Conservation (phyloP, 2,329 filamentous ascomycete species). For the Aspergillus arachidicola region DNA sequence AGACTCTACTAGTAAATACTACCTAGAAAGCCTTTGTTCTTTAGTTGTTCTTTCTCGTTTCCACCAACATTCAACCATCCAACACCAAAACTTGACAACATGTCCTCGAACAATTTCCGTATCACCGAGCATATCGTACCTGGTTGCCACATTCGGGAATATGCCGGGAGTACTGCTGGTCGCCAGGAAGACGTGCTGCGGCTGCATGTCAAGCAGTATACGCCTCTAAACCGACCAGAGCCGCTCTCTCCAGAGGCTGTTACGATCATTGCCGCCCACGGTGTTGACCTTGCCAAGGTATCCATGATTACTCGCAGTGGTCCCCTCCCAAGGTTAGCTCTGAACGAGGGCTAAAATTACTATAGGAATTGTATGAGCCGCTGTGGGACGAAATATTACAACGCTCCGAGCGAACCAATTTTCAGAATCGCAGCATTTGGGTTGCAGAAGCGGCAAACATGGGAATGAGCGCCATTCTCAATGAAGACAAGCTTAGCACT, state of each 20-base stretch:
- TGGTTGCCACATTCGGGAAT: conserved; percentile 7
- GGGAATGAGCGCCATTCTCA: conserved; percentile 11
- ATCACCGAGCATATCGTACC: not conserved
- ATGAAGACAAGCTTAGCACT: conserved; percentile 15
- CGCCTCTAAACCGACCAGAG: not conserved
- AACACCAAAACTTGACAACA: not conserved
- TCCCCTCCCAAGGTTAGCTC: too few relatives aligned
- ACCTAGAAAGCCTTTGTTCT: too few relatives aligned
- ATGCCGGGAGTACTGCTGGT: conserved; percentile 4
- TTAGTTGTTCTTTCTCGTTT: too few relatives aligned
- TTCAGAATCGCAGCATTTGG: conserved; percentile 10
- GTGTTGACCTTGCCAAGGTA: conserved; percentile 12
- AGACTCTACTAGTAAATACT: too few relatives aligned
- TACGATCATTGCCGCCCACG: conserved; percentile 16
- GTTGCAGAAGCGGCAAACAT: conserved; percentile 14
- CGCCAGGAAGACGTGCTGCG: conserved; percentile 8
- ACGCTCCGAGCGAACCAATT: not conserved
- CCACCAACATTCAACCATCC: too few relatives aligned
- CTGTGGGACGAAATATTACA: conserved; percentile 9
- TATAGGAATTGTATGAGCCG: too few relatives aligned
- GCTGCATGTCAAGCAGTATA: conserved; percentile 17
- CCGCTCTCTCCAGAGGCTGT: conserved; percentile 3
- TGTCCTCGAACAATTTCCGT: not conserved
- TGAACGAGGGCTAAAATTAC: too few relatives aligned
- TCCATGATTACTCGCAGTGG: too few relatives aligned